Base-by-base conservation (phyloP, 331 rosid genomes). In the Acacia concinna region DNA sequence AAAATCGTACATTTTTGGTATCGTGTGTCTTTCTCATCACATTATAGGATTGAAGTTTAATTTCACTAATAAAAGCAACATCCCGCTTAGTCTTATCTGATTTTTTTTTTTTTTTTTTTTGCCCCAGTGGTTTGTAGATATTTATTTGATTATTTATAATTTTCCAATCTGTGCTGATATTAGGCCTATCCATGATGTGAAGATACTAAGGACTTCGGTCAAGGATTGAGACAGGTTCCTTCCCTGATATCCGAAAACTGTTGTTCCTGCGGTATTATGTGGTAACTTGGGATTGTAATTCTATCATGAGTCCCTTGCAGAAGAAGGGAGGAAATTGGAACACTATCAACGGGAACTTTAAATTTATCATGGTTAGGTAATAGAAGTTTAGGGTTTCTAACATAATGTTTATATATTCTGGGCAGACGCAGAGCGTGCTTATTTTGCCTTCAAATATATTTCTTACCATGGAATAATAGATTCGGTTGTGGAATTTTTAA, bases 161-260 rank as follows among this genome's bases (percentile, higher is more conserved):
- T 1, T 65, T 15, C 41, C 62, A 49, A 60, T 81, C 80, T 69
- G 15, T 59, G 5, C 20, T 56, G 57, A 71, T 82, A 3, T 56
- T 94, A 96, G 99, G 82, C 99, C 99, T 31, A 84, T 96, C 74
- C 99, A 96, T 81, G 99, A 93, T 74, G 99, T 96, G 87, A 93
- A 90, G 92, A 90, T 96, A 47, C 89, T 96, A 11, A 85, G 97
- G 74, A 88, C 99, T 25, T 75, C 91, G 0, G 94, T 93, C 57
- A 93, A 91, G 87, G 99, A 93, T 84, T 96, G 90, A 83, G 75
- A 56, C 35, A 57, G 66, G 63, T 62, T 66, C 60, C 12, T 18
- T 51, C 67, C 43, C 27, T 57, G 68, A 23, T 82, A 32, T 25
- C 14, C 71, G 27, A 44, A 76, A 66, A 23, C 27, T 38, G 18